Conservation (phyloP, 371 early-diverging fungal species). For the Polyrhizophydium stewartii region DNA sequence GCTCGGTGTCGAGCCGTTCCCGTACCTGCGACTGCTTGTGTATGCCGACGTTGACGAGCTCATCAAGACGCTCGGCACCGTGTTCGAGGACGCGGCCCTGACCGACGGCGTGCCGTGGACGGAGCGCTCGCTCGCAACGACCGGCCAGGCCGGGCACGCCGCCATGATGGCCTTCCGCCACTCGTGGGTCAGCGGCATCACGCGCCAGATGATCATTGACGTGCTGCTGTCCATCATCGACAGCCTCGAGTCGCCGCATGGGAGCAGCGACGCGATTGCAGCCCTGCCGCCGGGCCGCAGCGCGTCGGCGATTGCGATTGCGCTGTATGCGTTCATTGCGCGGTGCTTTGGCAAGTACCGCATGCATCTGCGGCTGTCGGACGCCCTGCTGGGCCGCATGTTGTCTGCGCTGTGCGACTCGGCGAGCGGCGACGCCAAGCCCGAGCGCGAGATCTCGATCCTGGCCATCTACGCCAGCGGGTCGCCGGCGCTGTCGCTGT, state of each 20-base stretch:
- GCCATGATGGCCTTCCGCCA: not conserved
- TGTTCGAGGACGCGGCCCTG: conserved; percentile 68
- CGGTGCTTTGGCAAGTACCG: conserved; percentile 41
- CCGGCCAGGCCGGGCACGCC: too few species aligned
- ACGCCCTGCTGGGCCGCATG: conserved; percentile 54
- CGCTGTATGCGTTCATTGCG: conserved; percentile 5
- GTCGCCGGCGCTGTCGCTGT: not conserved
- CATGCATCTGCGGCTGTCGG: conserved; percentile 55
- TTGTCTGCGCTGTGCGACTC: conserved; percentile 55
- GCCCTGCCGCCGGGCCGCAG: too few species aligned
- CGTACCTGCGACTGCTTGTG: conserved; percentile 65
- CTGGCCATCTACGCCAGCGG: conserved; percentile 51
- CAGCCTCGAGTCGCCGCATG: conserved; percentile 5
- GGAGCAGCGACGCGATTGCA: not conserved
- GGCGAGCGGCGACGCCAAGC: conserved; percentile 45
- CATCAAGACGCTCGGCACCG: conserved; percentile 58
- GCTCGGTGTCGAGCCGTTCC: conserved; percentile 59
- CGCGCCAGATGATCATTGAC: conserved; percentile 72
- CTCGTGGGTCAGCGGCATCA: conserved; percentile 23
- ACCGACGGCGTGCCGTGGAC: conserved; percentile 15
- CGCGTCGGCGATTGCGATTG: not conserved
- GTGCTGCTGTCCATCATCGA: conserved; percentile 59
- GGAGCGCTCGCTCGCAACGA: not conserved
- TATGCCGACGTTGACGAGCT: conserved; percentile 64
- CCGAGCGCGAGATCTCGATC: conserved; percentile 66